Conservation (phyloP, 352 stramenopile genomes). For the Phytopythium kandeliae region DNA sequence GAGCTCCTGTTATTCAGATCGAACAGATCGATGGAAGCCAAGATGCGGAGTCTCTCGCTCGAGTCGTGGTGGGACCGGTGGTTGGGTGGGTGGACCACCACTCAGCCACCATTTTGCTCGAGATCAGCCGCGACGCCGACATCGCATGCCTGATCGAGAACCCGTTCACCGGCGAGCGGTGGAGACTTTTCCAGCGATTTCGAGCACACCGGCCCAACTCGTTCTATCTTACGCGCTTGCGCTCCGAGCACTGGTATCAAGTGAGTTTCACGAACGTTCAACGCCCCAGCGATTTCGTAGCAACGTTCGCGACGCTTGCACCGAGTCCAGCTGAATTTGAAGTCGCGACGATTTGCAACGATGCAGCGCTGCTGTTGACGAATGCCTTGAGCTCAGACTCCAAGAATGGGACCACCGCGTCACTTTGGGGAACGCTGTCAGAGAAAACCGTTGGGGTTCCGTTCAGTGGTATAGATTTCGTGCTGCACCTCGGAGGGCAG, state of each 20-base stretch:
- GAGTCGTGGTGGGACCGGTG: conserved; percentile 58
- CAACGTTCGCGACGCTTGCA: conserved; percentile 44
- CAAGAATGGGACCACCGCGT: not conserved
- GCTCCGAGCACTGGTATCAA: conserved; percentile 49
- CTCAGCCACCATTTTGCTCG: conserved; percentile 54
- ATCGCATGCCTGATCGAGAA: conserved; percentile 53
- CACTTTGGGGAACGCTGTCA: conserved; percentile 26
- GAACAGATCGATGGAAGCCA: conserved; percentile 13
- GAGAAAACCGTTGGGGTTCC: conserved; percentile 21
- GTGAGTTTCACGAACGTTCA: conserved; percentile 48
- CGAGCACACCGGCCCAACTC: conserved; percentile 31
- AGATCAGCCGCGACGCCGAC: conserved; percentile 50
- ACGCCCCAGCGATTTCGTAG: conserved; percentile 19
- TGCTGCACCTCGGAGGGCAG: conserved; percentile 46
- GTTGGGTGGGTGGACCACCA: conserved; percentile 59
- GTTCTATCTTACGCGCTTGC: conserved; percentile 63
- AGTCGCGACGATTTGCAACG: conserved; percentile 30
- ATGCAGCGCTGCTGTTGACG: conserved; percentile 7
- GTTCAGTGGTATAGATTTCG: conserved; percentile 38
- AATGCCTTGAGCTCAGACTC: conserved; percentile 2
- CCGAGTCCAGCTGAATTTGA: conserved; percentile 25
- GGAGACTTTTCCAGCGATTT: conserved; percentile 49
- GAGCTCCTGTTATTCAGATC: conserved; percentile 8
- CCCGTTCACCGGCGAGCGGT: conserved; percentile 32
- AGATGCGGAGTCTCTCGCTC: conserved; percentile 8